Base-by-base conservation (phyloP, 1,284 basidiomycete species). In the Blastosporella zonata region DNA sequence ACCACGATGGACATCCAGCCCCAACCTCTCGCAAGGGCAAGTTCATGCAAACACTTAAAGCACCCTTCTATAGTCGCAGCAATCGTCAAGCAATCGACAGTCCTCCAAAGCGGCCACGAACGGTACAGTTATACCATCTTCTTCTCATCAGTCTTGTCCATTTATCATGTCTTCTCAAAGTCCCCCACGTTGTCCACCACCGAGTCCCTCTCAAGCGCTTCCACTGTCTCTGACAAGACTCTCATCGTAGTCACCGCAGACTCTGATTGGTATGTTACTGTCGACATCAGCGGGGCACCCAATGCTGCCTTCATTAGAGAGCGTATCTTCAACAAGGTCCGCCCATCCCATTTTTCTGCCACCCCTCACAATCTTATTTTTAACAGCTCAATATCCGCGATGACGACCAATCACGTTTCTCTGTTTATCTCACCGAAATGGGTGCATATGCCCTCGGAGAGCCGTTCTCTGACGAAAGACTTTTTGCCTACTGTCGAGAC, bases 391-490 rank as follows among this genome's bases (percentile, higher is more conserved):
- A 86, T 59, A 90, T 96, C 46, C 77, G 78, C 50, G 71, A 70
- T 23, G 92, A 95, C 56, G 90, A 92, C 55, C 84, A 88, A 60
- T 64, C 75, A 3, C 80, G 77, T 22, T 84, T 86, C 61, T 81
- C 85, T n/a, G 85, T 96, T 47, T 93, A 89, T 70, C 82, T 82
- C 41, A 94, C 93, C 0, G 87, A 92, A 65, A 84, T 94, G 56
- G 90, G 87, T 46, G 77, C 80, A 22, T 83, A 76, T 57, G 86
- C 88, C 13, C 77, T 87, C 42, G 82, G 87, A 3, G 81, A 82
- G 12, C 80, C 90, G 3, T 67, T 95, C 22, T 68, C 76, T 2
- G 81, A 87, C 55, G 83, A 89, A 18, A 71, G 72, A 49, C 69
- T 96, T 3, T 78, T 87, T 57, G 75, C 79, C 13, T 71, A 93